Conservation (phyloP, 2,329 filamentous ascomycete genomes). For the Pyrenochaeta sp. region DNA sequence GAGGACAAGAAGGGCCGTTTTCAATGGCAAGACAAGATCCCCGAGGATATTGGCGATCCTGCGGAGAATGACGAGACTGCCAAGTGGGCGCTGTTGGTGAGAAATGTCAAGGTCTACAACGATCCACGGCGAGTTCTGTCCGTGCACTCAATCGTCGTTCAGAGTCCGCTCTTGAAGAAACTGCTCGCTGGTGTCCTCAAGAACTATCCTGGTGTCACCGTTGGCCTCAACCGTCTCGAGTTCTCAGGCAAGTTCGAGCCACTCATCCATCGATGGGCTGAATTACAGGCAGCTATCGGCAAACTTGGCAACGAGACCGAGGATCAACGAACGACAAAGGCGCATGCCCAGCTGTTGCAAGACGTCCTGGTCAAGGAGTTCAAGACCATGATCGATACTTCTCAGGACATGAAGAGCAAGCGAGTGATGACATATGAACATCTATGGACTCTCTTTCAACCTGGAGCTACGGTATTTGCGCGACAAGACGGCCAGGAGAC, state of each 20-base stretch:
- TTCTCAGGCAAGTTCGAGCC: slow-evolving; percentile 70
- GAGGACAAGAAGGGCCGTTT: slow-evolving; percentile 48
- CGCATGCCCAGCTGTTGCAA: slow-evolving; percentile 52
- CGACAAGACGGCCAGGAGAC: slow-evolving; percentile 51
- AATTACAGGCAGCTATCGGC: slow-evolving; percentile 42
- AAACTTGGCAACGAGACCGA: slow-evolving; percentile 37
- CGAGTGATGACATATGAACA: slow-evolving; percentile 53
- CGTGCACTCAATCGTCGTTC: slow-evolving; percentile 71
- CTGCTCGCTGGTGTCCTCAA: slow-evolving; percentile 65
- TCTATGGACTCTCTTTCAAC: slow-evolving; percentile 57
- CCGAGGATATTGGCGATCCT: slow-evolving; percentile 40
- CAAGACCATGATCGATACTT: slow-evolving; percentile 51
- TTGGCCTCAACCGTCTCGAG: slow-evolving; percentile 68
- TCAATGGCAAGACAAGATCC: slow-evolving; percentile 47
- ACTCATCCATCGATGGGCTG: slow-evolving; percentile 71
- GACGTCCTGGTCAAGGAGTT: slow-evolving; percentile 52
- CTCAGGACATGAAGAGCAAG: slow-evolving; percentile 52
- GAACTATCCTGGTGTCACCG: slow-evolving; percentile 69
- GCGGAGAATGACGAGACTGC: slow-evolving; percentile 69
- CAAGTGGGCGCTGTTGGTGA: slow-evolving; percentile 61
- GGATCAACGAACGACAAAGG: slow-evolving; percentile 40
- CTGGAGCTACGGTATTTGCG: slow-evolving; percentile 38
- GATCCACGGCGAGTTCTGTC: slow-evolving; percentile 68
- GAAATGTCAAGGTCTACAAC: slow-evolving; percentile 53
- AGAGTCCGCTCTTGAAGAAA: slow-evolving; percentile 69